Conservation (phyloP, 805 yeast species). For the Schwanniomyces polymorphus region DNA sequence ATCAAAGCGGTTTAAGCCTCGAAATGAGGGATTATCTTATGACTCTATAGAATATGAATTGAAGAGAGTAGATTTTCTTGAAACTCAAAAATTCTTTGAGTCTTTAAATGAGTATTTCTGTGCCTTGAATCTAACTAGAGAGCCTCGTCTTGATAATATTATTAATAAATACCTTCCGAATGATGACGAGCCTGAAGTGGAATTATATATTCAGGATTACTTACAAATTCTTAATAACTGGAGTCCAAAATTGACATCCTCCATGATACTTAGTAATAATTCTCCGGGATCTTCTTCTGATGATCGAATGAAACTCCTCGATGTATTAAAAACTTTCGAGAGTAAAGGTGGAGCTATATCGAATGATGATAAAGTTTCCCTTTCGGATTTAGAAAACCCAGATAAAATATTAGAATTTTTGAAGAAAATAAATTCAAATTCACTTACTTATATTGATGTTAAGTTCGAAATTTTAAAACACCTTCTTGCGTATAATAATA, state of each 20-base stretch:
- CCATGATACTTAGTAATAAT: conserved; percentile 10
- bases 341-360: conserved; percentile 6
- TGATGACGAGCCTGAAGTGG: not conserved
- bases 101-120: conserved; percentile 16
- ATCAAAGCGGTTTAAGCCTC: conserved; percentile 29
- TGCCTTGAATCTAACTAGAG: not conserved
- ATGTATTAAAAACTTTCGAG: conserved; percentile 35
- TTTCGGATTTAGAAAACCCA: conserved; percentile 11
- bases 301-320: conserved; percentile 32
- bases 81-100: conserved; percentile 24
- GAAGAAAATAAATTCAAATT: conserved; percentile 5
- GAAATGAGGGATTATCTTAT: conserved; percentile 11
- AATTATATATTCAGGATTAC: conserved; percentile 21
- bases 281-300: conserved; percentile 17
- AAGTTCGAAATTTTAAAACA: conserved; percentile 24
- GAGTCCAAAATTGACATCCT: conserved; percentile 18
- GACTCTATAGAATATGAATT: conserved; percentile 22
- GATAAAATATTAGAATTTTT: conserved; percentile 14
- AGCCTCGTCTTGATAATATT: conserved; percentile 7
- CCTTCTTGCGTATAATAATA: conserved; percentile 17
- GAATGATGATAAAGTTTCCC: conserved; percentile 4
- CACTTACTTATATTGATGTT: conserved; percentile 15
- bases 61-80: conserved; percentile 22
- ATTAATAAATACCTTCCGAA: conserved; percentile 11
- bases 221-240: conserved; percentile 24